Base-by-base conservation (phyloP, 306 rosid genomes). In the Vigna angularis region DNA sequence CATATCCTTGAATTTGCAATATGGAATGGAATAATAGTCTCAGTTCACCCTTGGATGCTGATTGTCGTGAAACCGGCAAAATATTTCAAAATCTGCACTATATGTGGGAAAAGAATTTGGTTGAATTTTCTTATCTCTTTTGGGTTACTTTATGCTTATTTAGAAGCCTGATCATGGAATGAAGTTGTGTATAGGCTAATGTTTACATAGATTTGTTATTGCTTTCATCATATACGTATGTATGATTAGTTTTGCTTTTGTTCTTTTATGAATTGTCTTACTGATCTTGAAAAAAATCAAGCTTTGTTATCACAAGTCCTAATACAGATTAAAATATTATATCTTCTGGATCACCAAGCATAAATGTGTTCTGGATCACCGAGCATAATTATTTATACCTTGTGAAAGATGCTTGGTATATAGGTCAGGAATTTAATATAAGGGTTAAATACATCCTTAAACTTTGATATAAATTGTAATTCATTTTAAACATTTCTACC, bases 401-500 rank as follows among this genome's bases (percentile, higher is more conserved):
- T 17, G 24, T 48, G 17, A 42, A 82, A 65, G 53, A 47, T 72
- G 18, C 63, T 77, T 66, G 68, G 28, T 51, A 42, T 62, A 18
- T 18, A 44, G 68, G 20, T 74, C n/a, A 38, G 30, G 70, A 11
- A 48, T 50, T 49, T 40, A 7, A 71, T 3, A 28, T 28, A 28
- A 28, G 4, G 32, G 32, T 28, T 28, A 28, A 28, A 4, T 30
- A 30, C 0, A 0, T 4, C 0, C 5, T 30, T 30, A 30, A 30
- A 30, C 5, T 30, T 30, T 30, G 5, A 4, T 30, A 0, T 3
- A 30, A 51, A 48, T 70, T 76, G 70, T 75, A 57, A 70, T 75
- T 50, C 22, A 69, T 56, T 76, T 65, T 38, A 56, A 70, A 71
- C 45, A 22, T 59, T 51, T 77, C 75, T 47, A 52, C 81, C 63